These are phyloP conservation scores for Cryphonectria parasitica DNA, from an alignment of 2,329 filamentous ascomycete genomes.

Conservation along the genomic window DNA sequence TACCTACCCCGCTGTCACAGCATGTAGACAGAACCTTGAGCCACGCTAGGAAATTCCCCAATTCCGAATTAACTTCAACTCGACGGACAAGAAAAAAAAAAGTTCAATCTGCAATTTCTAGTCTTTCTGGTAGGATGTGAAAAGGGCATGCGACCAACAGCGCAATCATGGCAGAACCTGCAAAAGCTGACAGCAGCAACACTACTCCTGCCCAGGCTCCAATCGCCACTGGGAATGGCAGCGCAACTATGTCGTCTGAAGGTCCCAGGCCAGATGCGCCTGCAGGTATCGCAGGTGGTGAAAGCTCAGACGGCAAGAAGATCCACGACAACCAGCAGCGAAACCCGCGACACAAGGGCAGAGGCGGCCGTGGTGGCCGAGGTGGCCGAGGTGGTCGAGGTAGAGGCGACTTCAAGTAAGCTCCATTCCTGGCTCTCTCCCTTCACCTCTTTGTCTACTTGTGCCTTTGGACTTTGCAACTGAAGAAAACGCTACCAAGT, in stretches of 20 bases:
- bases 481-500: slow-evolving; percentile 3
- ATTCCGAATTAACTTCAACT: background rate
- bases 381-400: slow-evolving; percentile 17
- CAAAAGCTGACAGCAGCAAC: slow-evolving; percentile 13
- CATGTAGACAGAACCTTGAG: background rate
- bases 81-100: slow-evolving; percentile 2
- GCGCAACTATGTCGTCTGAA: background rate
- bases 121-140: slow-evolving; percentile 7
- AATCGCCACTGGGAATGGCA: background rate
- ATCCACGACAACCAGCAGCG: slow-evolving; percentile 22
- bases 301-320: slow-evolving; percentile 17
- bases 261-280: slow-evolving; percentile 6
- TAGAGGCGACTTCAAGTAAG: slow-evolving; percentile 23
- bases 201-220: slow-evolving; percentile 6
- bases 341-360: slow-evolving; percentile 9
- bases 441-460: background rate
- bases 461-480: background rate
- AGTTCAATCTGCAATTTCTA: background rate
- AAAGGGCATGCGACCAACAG: slow-evolving; percentile 23
- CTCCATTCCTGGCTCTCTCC: background rate
- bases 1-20: background rate
- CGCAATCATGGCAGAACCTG: slow-evolving; percentile 25
- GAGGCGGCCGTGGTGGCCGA: slow-evolving; percentile 15
- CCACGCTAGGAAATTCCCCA: background rate
- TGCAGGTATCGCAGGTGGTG: background rate